These are phyloP conservation scores for Cyclotella distinguenda DNA, from an alignment of 108 stramenopile species.

Conservation along the genomic window DNA sequence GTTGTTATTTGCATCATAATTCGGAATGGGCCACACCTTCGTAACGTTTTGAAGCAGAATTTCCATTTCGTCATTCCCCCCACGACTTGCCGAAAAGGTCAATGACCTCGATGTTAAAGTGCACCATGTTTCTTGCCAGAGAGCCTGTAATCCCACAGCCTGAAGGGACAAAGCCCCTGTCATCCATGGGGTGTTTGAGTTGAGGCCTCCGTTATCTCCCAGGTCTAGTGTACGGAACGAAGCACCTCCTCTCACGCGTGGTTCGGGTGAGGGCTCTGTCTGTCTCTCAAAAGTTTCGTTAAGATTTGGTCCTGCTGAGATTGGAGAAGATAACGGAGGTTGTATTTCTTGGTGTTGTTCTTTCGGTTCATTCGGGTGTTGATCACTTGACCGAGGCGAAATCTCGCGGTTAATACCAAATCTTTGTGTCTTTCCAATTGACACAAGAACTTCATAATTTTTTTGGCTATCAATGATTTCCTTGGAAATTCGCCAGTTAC, in stretches of 20 bases:
- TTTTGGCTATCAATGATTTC: constrained; percentile 26
- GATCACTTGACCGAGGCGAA: neutral
- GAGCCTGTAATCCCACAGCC: constrained; percentile 15
- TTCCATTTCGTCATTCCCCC: constrained; percentile 8
- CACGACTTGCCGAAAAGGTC: neutral
- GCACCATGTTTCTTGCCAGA: constrained; percentile 37
- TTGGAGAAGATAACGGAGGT: constrained; percentile 2
- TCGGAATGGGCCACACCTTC: constrained; percentile 8
- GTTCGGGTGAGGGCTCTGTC: neutral
- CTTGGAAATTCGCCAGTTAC: constrained; percentile 24
- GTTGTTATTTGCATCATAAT: constrained; percentile 4
- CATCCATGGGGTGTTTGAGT: constrained; percentile 1
- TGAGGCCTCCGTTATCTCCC: neutral
- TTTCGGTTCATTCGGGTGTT: neutral
- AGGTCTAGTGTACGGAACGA: neutral
- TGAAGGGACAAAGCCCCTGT: constrained; percentile 19
- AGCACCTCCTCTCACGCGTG: neutral
- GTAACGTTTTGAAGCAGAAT: constrained; percentile 21
- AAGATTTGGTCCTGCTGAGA: neutral
- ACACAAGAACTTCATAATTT: constrained; percentile 35
- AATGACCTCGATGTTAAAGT: constrained; percentile 16
- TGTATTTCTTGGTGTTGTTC: constrained; percentile 3
- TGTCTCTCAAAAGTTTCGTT: neutral
- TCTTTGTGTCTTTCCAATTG: constrained; percentile 11
- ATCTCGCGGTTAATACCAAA: neutral